Evolutionary conservation across 106 monocot species (phyloP), one percentile per base, ranked within the genome.

Genomic region (Vanilla planifolia): DNA sequence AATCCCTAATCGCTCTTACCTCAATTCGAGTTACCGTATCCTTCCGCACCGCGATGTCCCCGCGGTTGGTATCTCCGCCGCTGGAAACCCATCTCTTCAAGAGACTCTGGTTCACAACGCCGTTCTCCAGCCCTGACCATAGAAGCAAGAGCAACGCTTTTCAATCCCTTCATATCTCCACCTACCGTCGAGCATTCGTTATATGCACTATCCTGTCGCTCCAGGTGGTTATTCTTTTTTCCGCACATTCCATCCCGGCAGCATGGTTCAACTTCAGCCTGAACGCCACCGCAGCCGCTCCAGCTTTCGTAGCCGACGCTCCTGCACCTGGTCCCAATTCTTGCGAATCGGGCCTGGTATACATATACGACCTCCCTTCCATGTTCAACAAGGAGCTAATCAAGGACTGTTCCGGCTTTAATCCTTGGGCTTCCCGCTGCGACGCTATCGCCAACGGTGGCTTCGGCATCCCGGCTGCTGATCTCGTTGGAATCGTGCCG

Each of bases 281-380:
- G n/a, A n/a, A n/a, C n/a, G n/a, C n/a, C n/a, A n/a, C n/a, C n/a
- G n/a, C n/a, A n/a, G n/a, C n/a, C 61, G 42, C 61, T 79, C 69
- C 50, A 72, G 27, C 60, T 65, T 50, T 32, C 52, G 51, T 3
- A 48, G 40, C 48, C 19, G 30, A 59, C 7, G 47, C 21, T 9
- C 20, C 55, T 39, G 27, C 13, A 29, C 25, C 3, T 9, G 3
- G 15, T 26, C 16, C 32, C 79, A n/a, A n/a, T n/a, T 74, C 45
- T 68, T 94, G 85, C 55, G 25, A 56, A 4, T 32, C 60, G 17
- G 83, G 89, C 8, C 47, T 52, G 9, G 51, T 89, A 16, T 94
- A 77, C 62, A 83, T 89, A 32, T 94, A 94, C 89, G 82, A 89
- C 61, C 69, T 94, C 28, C 94, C 94, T 2, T 57, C 89, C 0